These are phyloP conservation scores for Verticillium isaacii DNA, from an alignment of 2,329 filamentous ascomycete species.

Conservation along the genomic window DNA sequence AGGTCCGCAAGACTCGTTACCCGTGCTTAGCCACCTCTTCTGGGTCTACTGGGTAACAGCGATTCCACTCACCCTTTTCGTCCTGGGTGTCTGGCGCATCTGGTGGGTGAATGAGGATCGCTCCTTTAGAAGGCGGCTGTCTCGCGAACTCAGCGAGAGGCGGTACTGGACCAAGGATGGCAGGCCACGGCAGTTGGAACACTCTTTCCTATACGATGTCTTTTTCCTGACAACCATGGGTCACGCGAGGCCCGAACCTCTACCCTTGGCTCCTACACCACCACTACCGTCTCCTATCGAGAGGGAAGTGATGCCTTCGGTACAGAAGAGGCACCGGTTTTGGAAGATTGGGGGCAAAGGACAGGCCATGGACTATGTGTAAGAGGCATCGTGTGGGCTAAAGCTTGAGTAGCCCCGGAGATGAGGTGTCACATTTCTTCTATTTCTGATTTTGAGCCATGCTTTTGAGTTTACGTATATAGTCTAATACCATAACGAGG, in stretches of 20 bases:
- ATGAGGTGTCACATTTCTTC: too few relatives aligned
- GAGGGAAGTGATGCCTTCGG: background rate
- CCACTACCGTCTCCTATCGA: background rate
- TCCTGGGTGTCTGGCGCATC: slow-evolving; percentile 36
- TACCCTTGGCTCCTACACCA: background rate
- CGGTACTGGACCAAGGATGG: slow-evolving; percentile 41
- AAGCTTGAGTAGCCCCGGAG: too few relatives aligned
- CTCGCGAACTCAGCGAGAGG: slow-evolving; percentile 41
- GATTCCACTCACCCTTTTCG: slow-evolving; percentile 35
- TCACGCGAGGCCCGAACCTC: slow-evolving; percentile 18
- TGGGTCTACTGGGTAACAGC: slow-evolving; percentile 43
- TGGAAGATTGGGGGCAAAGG: background rate
- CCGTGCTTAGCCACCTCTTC: slow-evolving; percentile 33
- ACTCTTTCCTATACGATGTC: slow-evolving; percentile 38
- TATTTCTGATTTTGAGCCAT: too few relatives aligned
- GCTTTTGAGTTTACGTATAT: too few relatives aligned
- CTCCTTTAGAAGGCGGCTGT: slow-evolving; percentile 39
- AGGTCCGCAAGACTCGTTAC: slow-evolving; percentile 18
- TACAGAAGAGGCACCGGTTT: background rate
- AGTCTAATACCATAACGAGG: too few relatives aligned
- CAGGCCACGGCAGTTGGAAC: slow-evolving; percentile 34
- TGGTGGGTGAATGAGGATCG: slow-evolving; percentile 45
- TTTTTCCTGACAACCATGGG: slow-evolving; percentile 32
- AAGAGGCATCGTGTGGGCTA: background rate
- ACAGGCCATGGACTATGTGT: background rate